phyloP scores from a whole-genome alignment of 345 rosid genomes.

The Eutrema heterophyllum region DNA sequence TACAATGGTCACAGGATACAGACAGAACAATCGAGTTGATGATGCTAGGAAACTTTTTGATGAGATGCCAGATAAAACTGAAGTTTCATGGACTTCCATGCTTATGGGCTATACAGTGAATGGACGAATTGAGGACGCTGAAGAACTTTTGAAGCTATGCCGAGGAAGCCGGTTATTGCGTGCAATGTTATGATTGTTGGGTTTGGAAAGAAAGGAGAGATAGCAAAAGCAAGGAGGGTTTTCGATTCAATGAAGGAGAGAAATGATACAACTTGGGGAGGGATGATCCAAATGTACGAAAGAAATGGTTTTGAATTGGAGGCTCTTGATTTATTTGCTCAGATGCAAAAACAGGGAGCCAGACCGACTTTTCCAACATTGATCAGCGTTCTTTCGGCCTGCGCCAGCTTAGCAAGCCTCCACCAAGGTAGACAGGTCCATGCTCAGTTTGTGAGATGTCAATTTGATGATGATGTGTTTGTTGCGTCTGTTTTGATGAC shows the following conservation, averaged over 20 bases:
- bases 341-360: constrained; percentile 52
- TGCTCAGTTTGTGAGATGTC: too few relatives aligned
- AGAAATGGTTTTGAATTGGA: constrained; percentile 57
- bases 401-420: too few relatives aligned
- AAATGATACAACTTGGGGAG: constrained; percentile 57
- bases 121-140: constrained; percentile 61
- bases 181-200: constrained; percentile 63
- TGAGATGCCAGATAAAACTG: constrained; percentile 69
- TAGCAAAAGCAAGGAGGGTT: constrained; percentile 42
- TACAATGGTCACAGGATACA: constrained; percentile 59
- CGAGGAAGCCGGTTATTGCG: constrained; percentile 42
- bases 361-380: too few relatives aligned
- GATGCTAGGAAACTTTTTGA: constrained; percentile 74
- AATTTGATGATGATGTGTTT: too few relatives aligned
- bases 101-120: constrained; percentile 56
- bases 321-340: constrained; percentile 48
- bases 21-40: constrained; percentile 49
- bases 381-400: too few relatives aligned
- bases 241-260: constrained; percentile 53
- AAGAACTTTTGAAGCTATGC: constrained; percentile 53
- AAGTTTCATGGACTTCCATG: constrained; percentile 75
- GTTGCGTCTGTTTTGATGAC: too few relatives aligned
- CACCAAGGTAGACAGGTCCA: too few relatives aligned
- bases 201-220: constrained; percentile 50
- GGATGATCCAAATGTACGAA: constrained; percentile 60